Evolutionary conservation across 2,329 filamentous ascomycete genomes (phyloP), one percentile per base, ranked within the genome.

Genomic region (Colletotrichum noveboracense): DNA sequence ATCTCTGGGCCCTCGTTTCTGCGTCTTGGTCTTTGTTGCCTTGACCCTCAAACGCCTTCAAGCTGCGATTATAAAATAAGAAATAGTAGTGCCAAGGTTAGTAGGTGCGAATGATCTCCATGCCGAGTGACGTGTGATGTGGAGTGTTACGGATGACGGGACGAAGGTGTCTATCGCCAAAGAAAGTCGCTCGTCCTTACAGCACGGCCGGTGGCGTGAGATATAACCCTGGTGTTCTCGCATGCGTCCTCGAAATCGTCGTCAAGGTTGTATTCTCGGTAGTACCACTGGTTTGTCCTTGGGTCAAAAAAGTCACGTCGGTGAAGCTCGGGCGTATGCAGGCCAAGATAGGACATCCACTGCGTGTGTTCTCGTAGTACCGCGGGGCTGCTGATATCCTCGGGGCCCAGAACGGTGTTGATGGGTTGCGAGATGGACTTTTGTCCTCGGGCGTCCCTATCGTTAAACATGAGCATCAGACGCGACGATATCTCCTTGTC

Each of bases 401-500:
- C 65, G 7, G 76, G 71, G 4, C 56, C 62, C 14, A 77, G 52
- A 24, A 77, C 71, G 2, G 75, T 71, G 55, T 61, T 65, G 48
- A 69, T 75, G 56, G 76, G 71, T 30, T 71, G 65, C 4, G 76
- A 76, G 28, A 77, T 74, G 16, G 71, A 71, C 34, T 67, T 67
- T 21, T 77, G 75, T 8, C 76, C 76, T 5, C 75, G 70, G 36
- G 67, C 68, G 55, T 77, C 76, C 6, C 71, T 66, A 36, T 75
- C 75, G 55, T 77, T 75, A 69, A 77, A 78, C 67, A 75, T 74
- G 30, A 66, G 68, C 75, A 77, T 78, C 38, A 77, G 60, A n/a
- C 71, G 75, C 8, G 71, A 69, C 16, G 55, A 56, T 14, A 78
- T 55, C n/a, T 69, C 66, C 58, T 71, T 71, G 43, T 78, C 76